These are phyloP conservation scores for Fusarium sp. DNA, from an alignment of 2,329 filamentous ascomycete genomes.

Conservation along the genomic window DNA sequence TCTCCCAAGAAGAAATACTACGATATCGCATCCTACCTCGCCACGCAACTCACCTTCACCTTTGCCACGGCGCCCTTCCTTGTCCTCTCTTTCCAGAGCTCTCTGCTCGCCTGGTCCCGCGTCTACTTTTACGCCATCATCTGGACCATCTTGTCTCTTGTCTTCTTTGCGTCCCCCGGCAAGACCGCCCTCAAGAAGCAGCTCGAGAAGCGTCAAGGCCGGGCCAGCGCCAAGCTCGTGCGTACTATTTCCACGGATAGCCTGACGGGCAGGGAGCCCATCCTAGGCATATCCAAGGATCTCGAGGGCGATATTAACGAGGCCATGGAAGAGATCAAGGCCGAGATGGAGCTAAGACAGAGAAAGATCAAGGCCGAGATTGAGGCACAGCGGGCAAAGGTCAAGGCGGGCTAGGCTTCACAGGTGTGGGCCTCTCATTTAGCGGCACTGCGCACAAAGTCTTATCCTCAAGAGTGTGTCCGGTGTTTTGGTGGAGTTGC, in stretches of 20 bases:
- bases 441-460: conserved; percentile 2
- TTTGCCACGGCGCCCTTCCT: conserved; percentile 89
- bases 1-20: conserved; percentile 84
- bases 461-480: neutral
- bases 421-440: neutral
- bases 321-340: conserved; percentile 76
- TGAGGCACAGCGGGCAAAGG: conserved; percentile 56
- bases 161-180: conserved; percentile 82
- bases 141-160: conserved; percentile 70
- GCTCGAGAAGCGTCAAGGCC: conserved; percentile 66
- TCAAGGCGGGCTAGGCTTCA: conserved; percentile 15
- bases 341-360: conserved; percentile 70
- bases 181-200: conserved; percentile 67
- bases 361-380: conserved; percentile 64
- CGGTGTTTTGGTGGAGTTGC: conserved; percentile 6
- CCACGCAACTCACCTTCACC: conserved; percentile 83
- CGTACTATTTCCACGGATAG: conserved; percentile 67
- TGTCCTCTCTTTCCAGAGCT: conserved; percentile 76
- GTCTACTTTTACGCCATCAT: conserved; percentile 89
- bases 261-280: conserved; percentile 64
- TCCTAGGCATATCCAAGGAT: conserved; percentile 82
- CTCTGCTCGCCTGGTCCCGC: conserved; percentile 78
- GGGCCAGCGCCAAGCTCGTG: conserved; percentile 56
- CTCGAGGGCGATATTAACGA: conserved; percentile 79
- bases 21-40: conserved; percentile 77